phyloP scores from a whole-genome alignment of 495 filamentous ascomycete genomes.

The Podospora conica region DNA sequence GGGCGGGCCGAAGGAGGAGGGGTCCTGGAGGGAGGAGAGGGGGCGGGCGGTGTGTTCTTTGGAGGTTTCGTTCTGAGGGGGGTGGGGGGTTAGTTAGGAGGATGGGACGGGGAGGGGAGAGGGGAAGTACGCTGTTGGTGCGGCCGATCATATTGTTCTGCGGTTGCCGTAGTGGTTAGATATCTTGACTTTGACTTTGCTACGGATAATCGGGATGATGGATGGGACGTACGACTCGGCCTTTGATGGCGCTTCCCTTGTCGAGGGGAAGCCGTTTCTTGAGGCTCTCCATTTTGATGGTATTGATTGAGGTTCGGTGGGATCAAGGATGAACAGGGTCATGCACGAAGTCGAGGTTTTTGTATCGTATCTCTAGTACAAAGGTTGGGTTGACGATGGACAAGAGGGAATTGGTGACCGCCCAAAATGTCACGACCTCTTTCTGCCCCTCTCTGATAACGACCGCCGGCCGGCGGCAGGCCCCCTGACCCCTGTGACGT shows the following conservation, averaged over 20 bases:
- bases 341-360: neutral
- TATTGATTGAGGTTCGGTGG: neutral
- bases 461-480: neutral
- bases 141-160: constrained; percentile 40
- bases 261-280: constrained; percentile 43
- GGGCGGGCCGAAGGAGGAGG: constrained; percentile 75
- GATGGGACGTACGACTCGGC: constrained; percentile 34
- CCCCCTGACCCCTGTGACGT: constrained; percentile 6
- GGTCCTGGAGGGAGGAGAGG: constrained; percentile 74
- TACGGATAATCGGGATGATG: neutral
- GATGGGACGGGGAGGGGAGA: neutral
- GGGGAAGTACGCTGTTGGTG: constrained; percentile 20
- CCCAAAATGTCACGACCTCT: constrained; percentile 1
- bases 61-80: neutral
- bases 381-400: neutral
- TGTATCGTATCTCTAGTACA: neutral
- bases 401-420: neutral
- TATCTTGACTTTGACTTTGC: neutral
- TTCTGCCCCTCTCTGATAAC: neutral
- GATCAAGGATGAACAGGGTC: neutral
- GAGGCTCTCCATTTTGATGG: constrained; percentile 34
- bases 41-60: constrained; percentile 54
- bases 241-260: constrained; percentile 31
- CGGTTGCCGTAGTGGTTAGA: neutral
- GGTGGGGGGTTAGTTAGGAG: neutral